Percentiles rank a stretch among this genome's conserved stretches.
phyloP scores from a whole-genome alignment of 352 stramenopile genomes.

The Nothophytophthora sp. region DNA sequence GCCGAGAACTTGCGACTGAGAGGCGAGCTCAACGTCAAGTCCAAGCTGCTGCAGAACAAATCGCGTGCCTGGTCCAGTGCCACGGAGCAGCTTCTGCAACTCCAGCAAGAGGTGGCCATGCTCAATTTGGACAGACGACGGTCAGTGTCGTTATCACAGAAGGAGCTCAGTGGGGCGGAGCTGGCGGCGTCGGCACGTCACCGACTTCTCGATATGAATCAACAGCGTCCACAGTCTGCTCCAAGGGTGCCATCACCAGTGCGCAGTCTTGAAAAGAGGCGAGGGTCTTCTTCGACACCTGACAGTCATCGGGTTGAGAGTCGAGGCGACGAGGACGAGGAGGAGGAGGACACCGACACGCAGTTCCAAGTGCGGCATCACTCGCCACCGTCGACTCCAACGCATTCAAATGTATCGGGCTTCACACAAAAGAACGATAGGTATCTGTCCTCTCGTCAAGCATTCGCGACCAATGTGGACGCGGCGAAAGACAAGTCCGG shows the following conservation, averaged over 20 bases:
- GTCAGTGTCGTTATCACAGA: slow-evolving; percentile 4
- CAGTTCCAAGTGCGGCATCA: background rate
- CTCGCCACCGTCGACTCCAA: too few relatives aligned
- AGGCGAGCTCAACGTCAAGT: slow-evolving; percentile 80
- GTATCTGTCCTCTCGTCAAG: background rate
- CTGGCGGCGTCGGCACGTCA: slow-evolving; percentile 20
- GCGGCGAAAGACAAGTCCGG: too few relatives aligned
- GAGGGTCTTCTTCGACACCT: slow-evolving; percentile 18
- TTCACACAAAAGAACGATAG: too few relatives aligned
- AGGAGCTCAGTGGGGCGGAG: slow-evolving; percentile 14
- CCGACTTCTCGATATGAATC: slow-evolving; percentile 5
- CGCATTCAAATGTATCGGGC: too few relatives aligned
- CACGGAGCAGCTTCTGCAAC: slow-evolving; percentile 71
- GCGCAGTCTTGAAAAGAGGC: slow-evolving; percentile 23
- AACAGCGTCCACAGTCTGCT: slow-evolving; percentile 27
- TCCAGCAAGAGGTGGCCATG: slow-evolving; percentile 85
- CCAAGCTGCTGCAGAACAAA: slow-evolving; percentile 82
- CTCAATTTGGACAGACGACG: slow-evolving; percentile 59
- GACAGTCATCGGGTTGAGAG: background rate
- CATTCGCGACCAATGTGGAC: too few relatives aligned
- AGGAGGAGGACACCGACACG: background rate
- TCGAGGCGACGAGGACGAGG: slow-evolving; percentile 1
- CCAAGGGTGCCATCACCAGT: slow-evolving; percentile 19
- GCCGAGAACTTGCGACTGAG: slow-evolving; percentile 75
- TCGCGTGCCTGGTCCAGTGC: slow-evolving; percentile 80